A percentile compares a stretch with the other conserved stretches of the same genome.
These are phyloP conservation scores for Parathielavia hyrcaniae DNA, from an alignment of 495 filamentous ascomycete genomes.

Conservation along the genomic window DNA sequence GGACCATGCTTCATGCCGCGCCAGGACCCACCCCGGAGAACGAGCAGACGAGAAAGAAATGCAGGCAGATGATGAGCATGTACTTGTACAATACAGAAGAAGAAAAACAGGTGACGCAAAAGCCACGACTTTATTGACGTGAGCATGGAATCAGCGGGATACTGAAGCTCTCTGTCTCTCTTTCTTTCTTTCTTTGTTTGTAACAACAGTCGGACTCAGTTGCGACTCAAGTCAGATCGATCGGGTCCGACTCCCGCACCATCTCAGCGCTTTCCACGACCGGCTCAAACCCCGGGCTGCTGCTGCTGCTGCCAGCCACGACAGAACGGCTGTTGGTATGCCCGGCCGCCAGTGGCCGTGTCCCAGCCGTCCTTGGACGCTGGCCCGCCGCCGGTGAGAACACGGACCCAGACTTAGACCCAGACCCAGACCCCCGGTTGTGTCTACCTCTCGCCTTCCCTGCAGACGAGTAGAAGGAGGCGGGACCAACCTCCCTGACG, in stretches of 20 bases:
- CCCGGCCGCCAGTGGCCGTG: neutral
- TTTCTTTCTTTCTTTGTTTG: no score
- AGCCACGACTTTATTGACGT: no score
- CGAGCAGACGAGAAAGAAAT: neutral
- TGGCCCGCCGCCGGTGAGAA: neutral
- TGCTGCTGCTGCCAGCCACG: neutral
- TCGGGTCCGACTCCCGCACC: slow-evolving; percentile 3
- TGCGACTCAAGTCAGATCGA: slow-evolving; percentile 6
- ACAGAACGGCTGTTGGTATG: slow-evolving; percentile 1
- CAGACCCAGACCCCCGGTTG: neutral
- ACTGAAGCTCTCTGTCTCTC: no score
- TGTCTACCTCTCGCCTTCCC: neutral
- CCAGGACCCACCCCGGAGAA: neutral
- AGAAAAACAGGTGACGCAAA: no score
- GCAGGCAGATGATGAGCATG: no score
- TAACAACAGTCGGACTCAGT: neutral
- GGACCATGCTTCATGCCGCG: slow-evolving; percentile 1
- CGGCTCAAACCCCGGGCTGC: neutral
- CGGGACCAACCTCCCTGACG: neutral
- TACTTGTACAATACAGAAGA: no score
- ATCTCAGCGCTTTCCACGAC: slow-evolving; percentile 6
- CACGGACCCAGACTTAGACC: no score
- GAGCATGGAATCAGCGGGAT: no score
- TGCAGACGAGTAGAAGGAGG: neutral
- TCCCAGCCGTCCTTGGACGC: neutral